A percentile compares a stretch with the other conserved stretches of the same genome.
phyloP scores from a whole-genome alignment of 2,329 filamentous ascomycete species.

The Albifimbria verrucaria region DNA sequence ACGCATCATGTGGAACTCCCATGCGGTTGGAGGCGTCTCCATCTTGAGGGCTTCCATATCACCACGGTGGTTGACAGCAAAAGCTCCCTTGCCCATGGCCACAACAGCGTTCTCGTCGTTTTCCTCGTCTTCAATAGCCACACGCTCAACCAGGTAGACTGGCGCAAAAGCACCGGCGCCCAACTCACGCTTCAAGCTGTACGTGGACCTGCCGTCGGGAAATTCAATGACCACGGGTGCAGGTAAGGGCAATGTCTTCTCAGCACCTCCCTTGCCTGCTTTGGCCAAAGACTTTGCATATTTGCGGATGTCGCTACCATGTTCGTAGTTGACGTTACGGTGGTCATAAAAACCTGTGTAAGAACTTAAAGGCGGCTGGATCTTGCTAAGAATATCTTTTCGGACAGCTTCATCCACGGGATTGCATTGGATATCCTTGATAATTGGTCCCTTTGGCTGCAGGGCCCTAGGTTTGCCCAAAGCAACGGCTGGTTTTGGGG shows the following conservation, averaged over 20 bases:
- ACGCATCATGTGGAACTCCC: constrained; percentile 97
- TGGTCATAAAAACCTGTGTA: constrained; percentile 82
- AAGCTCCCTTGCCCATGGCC: constrained; percentile 60
- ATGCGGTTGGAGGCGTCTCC: constrained; percentile 82
- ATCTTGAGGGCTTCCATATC: constrained; percentile 86
- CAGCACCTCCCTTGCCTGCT: constrained; percentile 52
- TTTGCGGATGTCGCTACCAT: constrained; percentile 73
- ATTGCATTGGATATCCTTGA: constrained; percentile 82
- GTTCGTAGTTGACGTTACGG: constrained; percentile 58
- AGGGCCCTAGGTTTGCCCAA: constrained; percentile 37
- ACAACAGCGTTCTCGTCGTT: constrained; percentile 40
- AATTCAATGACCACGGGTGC: constrained; percentile 67
- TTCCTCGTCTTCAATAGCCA: constrained; percentile 45
- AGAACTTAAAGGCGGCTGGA: constrained; percentile 68
- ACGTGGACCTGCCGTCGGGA: constrained; percentile 60
- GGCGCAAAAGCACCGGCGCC: constrained; percentile 93
- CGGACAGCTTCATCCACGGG: constrained; percentile 78
- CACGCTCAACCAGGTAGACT: constrained; percentile 84
- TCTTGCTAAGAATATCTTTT: constrained; percentile 68
- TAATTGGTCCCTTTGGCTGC: constrained; percentile 64
- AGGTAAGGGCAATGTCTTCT: constrained; percentile 57
- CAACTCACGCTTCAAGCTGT: constrained; percentile 79
- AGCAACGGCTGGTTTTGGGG: constrained; percentile 35
- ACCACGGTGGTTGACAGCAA: constrained; percentile 53
- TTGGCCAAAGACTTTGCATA: constrained; percentile 68